Conservation (phyloP, 164 flowering plant species). For the Paratinospora sagittata region DNA sequence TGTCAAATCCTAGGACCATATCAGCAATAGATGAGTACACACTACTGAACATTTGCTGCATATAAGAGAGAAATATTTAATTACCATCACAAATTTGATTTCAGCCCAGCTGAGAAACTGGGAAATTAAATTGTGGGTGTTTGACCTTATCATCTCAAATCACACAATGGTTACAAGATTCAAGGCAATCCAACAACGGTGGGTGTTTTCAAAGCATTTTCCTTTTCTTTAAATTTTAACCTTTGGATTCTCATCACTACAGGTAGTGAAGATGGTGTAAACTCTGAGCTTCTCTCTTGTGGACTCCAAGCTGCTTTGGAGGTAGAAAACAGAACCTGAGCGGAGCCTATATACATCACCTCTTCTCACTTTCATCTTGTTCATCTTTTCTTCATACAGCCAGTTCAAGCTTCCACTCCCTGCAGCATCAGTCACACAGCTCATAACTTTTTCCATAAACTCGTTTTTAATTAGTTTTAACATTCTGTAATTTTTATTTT, state of each 20-base stretch:
- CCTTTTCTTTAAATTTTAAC: too few relatives aligned
- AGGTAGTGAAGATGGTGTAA: slow-evolving; percentile 47
- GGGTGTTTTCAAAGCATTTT: too few relatives aligned
- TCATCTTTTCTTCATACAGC: slow-evolving; percentile 31
- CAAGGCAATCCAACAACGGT: too few relatives aligned
- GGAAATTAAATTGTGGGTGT: not conserved
- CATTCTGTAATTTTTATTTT: too few relatives aligned
- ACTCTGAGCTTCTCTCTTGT: slow-evolving; percentile 55
- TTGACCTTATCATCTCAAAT: too few relatives aligned
- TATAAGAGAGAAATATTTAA: too few relatives aligned
- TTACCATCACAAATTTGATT: too few relatives aligned
- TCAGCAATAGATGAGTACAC: slow-evolving; percentile 57
- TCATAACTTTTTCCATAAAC: too few relatives aligned
- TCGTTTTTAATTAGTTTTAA: too few relatives aligned
- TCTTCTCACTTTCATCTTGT: slow-evolving; percentile 18
- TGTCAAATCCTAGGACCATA: slow-evolving; percentile 61
- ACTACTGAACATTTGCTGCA: slow-evolving; percentile 41
- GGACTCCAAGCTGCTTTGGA: slow-evolving; percentile 46
- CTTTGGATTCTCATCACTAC: slow-evolving; percentile 19
- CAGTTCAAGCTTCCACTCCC: slow-evolving; percentile 75
- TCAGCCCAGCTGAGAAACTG: too few relatives aligned
- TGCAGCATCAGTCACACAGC: slow-evolving; percentile 16
- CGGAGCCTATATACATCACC: slow-evolving; percentile 63
- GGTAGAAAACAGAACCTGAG: slow-evolving; percentile 53
- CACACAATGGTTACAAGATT: too few relatives aligned